Evolutionary conservation across 129 eudicot genomes (phyloP).

Genomic region (Cynara cardunculus): DNA sequence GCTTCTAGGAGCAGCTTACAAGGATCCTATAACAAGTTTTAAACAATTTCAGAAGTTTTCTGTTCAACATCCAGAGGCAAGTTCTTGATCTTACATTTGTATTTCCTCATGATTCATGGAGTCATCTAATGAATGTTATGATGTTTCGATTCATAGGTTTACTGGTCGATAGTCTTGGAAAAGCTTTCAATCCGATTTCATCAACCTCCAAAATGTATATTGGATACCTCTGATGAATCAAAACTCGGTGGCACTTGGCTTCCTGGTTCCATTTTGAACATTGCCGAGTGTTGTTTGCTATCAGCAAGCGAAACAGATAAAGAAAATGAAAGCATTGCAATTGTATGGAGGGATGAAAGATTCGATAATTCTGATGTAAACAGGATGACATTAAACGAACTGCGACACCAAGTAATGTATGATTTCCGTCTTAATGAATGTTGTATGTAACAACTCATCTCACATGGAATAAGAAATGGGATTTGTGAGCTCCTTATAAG

Average conservation of each 20-base stretch:
- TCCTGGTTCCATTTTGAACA: conserved; percentile 76
- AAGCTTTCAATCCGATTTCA: conserved; percentile 58
- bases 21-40: conserved; percentile 77
- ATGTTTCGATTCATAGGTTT: conserved; percentile 39
- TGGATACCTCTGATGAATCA: conserved; percentile 62
- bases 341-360: conserved; percentile 87
- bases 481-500: too few relatives aligned
- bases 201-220: conserved; percentile 59
- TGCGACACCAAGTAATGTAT: conserved; percentile 86
- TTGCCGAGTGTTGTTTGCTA: conserved; percentile 77
- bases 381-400: conserved; percentile 63
- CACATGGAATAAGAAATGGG: too few relatives aligned
- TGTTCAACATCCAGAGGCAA: conserved; percentile 79
- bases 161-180: conserved; percentile 65
- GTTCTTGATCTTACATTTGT: conserved; percentile 11
- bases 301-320: conserved; percentile 43
- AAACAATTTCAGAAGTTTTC: conserved; percentile 59
- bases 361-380: conserved; percentile 51
- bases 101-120: not conserved
- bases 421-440: conserved; percentile 11
- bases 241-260: conserved; percentile 80
- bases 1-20: conserved; percentile 60
- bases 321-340: conserved; percentile 55
- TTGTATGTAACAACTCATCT: too few relatives aligned
- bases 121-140: not conserved